These are phyloP conservation scores for Diaporthe batatas DNA, from an alignment of 2,329 filamentous ascomycete genomes.

Conservation along the genomic window DNA sequence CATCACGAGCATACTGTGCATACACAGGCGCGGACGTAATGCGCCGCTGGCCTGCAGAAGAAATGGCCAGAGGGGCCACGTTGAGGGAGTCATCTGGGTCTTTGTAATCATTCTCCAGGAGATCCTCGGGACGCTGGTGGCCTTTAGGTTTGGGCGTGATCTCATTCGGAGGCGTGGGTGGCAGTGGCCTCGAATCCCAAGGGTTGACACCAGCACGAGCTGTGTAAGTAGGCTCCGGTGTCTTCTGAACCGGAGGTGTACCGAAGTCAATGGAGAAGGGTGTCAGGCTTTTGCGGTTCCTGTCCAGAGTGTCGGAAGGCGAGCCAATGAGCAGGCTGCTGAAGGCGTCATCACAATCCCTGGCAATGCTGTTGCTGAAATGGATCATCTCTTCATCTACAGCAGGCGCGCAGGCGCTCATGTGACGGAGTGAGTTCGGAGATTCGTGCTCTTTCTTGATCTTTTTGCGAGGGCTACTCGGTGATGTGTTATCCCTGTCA, in stretches of 20 bases:
- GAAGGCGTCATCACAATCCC: conserved; percentile 94
- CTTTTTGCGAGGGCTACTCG: conserved; percentile 45
- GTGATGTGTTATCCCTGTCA: conserved; percentile 45
- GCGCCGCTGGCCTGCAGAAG: conserved; percentile 55
- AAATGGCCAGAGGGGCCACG: conserved; percentile 36
- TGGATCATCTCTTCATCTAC: conserved; percentile 79
- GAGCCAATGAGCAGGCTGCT: conserved; percentile 70
- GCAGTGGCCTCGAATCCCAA: conserved; percentile 65
- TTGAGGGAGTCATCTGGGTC: conserved; percentile 7
- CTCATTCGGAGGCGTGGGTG: conserved; percentile 59
- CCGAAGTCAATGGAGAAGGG: conserved; percentile 60
- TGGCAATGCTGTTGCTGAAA: conserved; percentile 86
- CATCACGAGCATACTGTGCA: conserved; percentile 54
- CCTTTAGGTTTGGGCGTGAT: conserved; percentile 44
- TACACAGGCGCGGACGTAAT: conserved; percentile 66
- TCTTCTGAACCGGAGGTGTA: conserved; percentile 43
- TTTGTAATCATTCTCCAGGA: not conserved
- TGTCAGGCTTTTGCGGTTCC: conserved; percentile 52
- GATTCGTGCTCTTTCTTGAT: conserved; percentile 26
- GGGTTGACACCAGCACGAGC: conserved; percentile 39
- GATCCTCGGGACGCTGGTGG: conserved; percentile 1
- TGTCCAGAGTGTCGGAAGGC: conserved; percentile 42
- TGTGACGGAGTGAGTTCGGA: conserved; percentile 34
- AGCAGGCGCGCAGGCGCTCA: conserved; percentile 44
- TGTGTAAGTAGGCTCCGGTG: conserved; percentile 30